These are phyloP conservation scores for Aureobasidium sp. DNA, from an alignment of 2,329 filamentous ascomycete genomes.

Conservation along the genomic window DNA sequence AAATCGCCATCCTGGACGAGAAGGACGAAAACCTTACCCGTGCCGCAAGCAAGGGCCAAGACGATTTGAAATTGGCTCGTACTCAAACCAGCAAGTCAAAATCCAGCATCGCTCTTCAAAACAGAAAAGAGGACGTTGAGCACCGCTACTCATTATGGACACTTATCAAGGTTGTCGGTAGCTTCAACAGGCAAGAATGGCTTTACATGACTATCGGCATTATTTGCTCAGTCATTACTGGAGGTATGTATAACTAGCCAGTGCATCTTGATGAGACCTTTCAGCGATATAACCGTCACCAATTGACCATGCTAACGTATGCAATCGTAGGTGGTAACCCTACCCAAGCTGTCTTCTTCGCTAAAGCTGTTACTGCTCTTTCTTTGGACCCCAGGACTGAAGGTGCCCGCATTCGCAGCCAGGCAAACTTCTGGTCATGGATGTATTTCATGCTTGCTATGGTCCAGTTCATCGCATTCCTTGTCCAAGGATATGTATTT, in stretches of 20 bases:
- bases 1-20: slow-evolving; percentile 26
- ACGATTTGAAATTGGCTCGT: slow-evolving; percentile 52
- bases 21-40: slow-evolving; percentile 25
- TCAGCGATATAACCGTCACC: too few species aligned
- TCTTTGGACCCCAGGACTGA: slow-evolving; percentile 48
- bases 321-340: slow-evolving; percentile 74
- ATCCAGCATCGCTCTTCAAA: slow-evolving; percentile 65
- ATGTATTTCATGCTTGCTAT: slow-evolving; percentile 85
- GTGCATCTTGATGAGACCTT: too few species aligned
- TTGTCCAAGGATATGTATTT: slow-evolving; percentile 64
- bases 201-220: slow-evolving; percentile 66
- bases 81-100: slow-evolving; percentile 47
- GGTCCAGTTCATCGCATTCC: slow-evolving; percentile 63
- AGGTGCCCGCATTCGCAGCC: slow-evolving; percentile 43
- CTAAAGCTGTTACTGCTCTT: slow-evolving; percentile 74
- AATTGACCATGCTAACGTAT: too few species aligned
- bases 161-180: slow-evolving; percentile 69
- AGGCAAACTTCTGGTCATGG: slow-evolving; percentile 77
- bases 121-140: slow-evolving; percentile 44
- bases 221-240: slow-evolving; percentile 67
- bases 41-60: slow-evolving; percentile 26
- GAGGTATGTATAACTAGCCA: too few species aligned
- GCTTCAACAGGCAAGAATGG: slow-evolving; percentile 71
- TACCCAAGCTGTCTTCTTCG: slow-evolving; percentile 72
- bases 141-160: slow-evolving; percentile 60